phyloP scores from a whole-genome alignment of 805 yeast species.

The Henningerozyma blattae region DNA sequence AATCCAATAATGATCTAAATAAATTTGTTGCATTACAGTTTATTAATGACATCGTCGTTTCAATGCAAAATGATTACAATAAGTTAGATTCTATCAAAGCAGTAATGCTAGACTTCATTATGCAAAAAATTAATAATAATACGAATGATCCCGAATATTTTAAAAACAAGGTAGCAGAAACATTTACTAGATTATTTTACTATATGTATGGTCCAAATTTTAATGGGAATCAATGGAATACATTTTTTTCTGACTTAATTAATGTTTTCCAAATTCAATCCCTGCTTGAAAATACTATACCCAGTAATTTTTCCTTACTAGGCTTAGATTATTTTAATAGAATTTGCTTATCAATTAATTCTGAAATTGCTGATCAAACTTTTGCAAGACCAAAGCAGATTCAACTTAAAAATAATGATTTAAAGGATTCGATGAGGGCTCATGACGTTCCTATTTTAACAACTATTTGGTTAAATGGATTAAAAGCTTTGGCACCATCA shows the following conservation, averaged over 20 bases:
- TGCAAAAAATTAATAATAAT: slow-evolving; percentile 10
- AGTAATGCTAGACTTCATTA: slow-evolving; percentile 14
- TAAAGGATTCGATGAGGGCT: slow-evolving; percentile 75
- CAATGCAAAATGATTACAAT: not conserved
- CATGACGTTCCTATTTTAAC: slow-evolving; percentile 62
- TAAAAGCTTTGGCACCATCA: slow-evolving; percentile 12
- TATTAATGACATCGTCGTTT: slow-evolving; percentile 13
- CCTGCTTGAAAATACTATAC: slow-evolving; percentile 2
- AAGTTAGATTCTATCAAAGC: slow-evolving; percentile 14
- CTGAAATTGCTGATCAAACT: slow-evolving; percentile 87
- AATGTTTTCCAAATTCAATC: slow-evolving; percentile 13
- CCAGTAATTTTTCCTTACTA: slow-evolving; percentile 22
- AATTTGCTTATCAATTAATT: slow-evolving; percentile 63
- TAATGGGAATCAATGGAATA: slow-evolving; percentile 21
- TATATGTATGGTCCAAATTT: slow-evolving; percentile 19
- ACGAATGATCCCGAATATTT: slow-evolving; percentile 21
- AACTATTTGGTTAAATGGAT: slow-evolving; percentile 47
- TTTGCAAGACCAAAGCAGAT: slow-evolving; percentile 54
- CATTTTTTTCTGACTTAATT: slow-evolving; percentile 22
- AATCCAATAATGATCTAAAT: slow-evolving; percentile 16
- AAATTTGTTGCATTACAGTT: slow-evolving; percentile 24
- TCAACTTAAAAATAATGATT: slow-evolving; percentile 50
- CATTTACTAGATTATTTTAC: slow-evolving; percentile 22
- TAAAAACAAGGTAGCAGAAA: slow-evolving; percentile 23
- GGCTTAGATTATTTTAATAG: slow-evolving; percentile 66